These are phyloP conservation scores for Globisporangium echinulatum DNA, from an alignment of 352 stramenopile species.

Conservation along the genomic window DNA sequence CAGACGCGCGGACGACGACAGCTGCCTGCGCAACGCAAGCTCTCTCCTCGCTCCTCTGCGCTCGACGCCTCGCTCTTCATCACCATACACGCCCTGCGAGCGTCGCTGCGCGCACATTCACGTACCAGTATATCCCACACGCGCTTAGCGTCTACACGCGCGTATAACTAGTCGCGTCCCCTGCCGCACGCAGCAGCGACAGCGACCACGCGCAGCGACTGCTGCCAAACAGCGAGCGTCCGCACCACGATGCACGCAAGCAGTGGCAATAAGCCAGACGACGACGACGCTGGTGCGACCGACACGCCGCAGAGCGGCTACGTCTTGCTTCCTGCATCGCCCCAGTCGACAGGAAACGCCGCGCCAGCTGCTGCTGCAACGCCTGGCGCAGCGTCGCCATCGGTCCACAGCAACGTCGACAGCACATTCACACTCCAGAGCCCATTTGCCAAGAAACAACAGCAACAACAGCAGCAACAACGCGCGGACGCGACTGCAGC, in stretches of 20 bases:
- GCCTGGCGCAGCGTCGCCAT: neutral
- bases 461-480: slow-evolving; percentile 3
- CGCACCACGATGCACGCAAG: neutral
- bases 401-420: neutral
- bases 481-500: neutral
- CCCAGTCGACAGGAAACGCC: neutral
- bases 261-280: neutral
- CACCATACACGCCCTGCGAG: too few relatives aligned
- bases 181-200: too few relatives aligned
- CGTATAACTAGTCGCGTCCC: too few relatives aligned
- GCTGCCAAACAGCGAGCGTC: neutral
- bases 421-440: slow-evolving; percentile 9
- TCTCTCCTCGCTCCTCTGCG: too few relatives aligned
- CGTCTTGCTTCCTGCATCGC: slow-evolving; percentile 12
- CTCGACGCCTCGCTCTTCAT: too few relatives aligned
- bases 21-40: too few relatives aligned
- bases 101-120: too few relatives aligned
- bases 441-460: slow-evolving; percentile 3
- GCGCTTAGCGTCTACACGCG: too few relatives aligned
- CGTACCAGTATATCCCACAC: too few relatives aligned
- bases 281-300: slow-evolving; percentile 1
- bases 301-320: slow-evolving; percentile 15
- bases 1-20: too few relatives aligned
- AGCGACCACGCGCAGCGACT: neutral
- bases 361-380: neutral